Percentiles rank a stretch among this genome's conserved stretches.
Conservation (phyloP, 306 rosid genomes). For the Acmispon strigosus region DNA sequence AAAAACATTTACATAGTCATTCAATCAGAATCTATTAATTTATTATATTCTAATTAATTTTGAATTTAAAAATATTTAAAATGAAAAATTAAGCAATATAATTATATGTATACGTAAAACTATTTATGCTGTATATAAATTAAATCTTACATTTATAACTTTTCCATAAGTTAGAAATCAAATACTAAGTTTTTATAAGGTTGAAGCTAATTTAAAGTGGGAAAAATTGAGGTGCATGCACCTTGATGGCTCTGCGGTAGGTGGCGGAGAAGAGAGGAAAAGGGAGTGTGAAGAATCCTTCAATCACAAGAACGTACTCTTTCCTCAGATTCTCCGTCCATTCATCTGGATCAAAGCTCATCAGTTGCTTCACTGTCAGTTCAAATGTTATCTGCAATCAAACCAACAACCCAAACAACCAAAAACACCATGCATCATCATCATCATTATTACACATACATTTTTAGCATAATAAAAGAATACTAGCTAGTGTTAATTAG, state of each 20-base stretch:
- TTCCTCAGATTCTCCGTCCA: conserved; percentile 83
- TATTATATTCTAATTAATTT: too few species aligned
- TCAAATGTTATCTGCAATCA: conserved; percentile 81
- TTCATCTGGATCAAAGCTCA: conserved; percentile 94
- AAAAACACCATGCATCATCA: background rate
- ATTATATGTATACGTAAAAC: too few species aligned
- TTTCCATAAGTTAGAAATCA: too few species aligned
- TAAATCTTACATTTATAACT: too few species aligned
- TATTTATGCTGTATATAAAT: too few species aligned
- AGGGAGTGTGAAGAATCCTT: conserved; percentile 88
- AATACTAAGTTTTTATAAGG: too few species aligned
- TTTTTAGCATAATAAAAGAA: background rate
- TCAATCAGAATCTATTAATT: too few species aligned
- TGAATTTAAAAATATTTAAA: too few species aligned
- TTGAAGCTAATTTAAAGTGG: too few species aligned
- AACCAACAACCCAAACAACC: background rate
- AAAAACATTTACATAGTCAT: too few species aligned
- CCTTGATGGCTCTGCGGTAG: conserved; percentile 81
- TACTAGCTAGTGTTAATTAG: background rate
- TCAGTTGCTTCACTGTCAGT: conserved; percentile 87
- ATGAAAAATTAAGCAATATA: too few species aligned
- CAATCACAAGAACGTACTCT: conserved; percentile 79
- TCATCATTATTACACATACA: conserved; percentile 12
- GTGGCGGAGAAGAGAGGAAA: conserved; percentile 74
- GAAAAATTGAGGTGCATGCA: conserved; percentile 10